Evolutionary conservation across 106 monocot species (phyloP).

Genomic region (Platanthera guangdongensis): DNA sequence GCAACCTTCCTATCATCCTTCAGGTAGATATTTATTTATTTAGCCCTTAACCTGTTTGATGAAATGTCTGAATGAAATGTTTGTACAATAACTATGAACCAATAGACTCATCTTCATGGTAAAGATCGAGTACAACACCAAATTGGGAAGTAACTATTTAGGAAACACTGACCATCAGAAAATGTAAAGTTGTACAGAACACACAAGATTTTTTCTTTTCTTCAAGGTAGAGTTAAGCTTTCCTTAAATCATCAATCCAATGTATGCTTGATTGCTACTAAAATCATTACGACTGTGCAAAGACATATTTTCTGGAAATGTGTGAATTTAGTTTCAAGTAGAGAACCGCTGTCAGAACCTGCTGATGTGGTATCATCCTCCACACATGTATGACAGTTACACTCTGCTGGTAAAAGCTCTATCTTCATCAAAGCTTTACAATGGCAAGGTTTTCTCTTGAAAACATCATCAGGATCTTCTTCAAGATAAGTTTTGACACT

Average conservation of each 20-base stretch:
- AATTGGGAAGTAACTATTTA: too few species aligned
- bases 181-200: not conserved
- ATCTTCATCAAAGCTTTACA: not conserved
- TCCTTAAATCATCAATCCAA: constrained; percentile 17
- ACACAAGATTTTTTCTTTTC: not conserved
- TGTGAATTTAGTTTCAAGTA: not conserved
- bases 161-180: not conserved
- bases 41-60: too few species aligned
- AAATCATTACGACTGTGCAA: constrained; percentile 32
- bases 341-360: constrained; percentile 9
- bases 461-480: constrained; percentile 2
- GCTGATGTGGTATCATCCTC: constrained; percentile 7
- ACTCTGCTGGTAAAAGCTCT: constrained; percentile 19
- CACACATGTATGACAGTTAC: constrained; percentile 25
- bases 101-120: too few species aligned
- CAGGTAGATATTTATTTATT: too few species aligned
- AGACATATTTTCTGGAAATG: constrained; percentile 50
- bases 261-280: constrained; percentile 14
- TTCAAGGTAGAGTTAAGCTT: not conserved
- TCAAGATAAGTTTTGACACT: constrained; percentile 4
- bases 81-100: too few species aligned
- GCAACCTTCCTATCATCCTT: too few species aligned
- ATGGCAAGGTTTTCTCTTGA: constrained; percentile 5
- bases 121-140: too few species aligned
- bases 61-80: too few species aligned